A percentile compares a stretch with the other conserved stretches of the same genome.
These are phyloP conservation scores for Colletotrichum endophyticum DNA, from an alignment of 2,329 filamentous ascomycete species.

Conservation along the genomic window DNA sequence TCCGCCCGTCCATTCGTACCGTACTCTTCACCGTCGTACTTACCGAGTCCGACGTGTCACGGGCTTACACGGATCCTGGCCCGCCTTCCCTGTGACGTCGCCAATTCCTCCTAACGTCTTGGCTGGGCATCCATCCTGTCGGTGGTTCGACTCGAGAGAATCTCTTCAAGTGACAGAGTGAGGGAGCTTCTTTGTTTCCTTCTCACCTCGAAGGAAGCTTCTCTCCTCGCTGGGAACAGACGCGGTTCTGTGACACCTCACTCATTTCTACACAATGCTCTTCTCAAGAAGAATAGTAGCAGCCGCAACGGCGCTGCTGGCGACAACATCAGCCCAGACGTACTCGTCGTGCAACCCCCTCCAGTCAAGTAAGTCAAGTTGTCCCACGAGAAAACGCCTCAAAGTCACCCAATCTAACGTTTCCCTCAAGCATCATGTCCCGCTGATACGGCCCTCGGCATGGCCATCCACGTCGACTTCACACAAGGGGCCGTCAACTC, in stretches of 20 bases:
- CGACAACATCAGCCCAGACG: conserved; percentile 39
- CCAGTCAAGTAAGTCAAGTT: conserved; percentile 29
- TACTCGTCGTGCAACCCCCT: conserved; percentile 46
- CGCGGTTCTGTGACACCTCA: background rate
- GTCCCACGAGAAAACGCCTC: background rate
- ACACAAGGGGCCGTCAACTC: conserved; percentile 77
- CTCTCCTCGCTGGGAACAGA: background rate
- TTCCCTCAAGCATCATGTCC: conserved; percentile 63
- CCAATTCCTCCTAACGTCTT: background rate
- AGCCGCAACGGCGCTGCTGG: conserved; percentile 26
- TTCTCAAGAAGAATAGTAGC: conserved; percentile 17
- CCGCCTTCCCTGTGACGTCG: conserved; percentile 13
- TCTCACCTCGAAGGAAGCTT: background rate
- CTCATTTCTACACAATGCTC: conserved; percentile 5
- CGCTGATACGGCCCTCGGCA: conserved; percentile 80
- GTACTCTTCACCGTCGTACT: background rate
- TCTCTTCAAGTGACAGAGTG: background rate
- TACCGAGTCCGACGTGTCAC: conserved; percentile 4
- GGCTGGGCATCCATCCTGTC: background rate
- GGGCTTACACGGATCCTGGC: conserved; percentile 18
- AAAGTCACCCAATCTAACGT: background rate
- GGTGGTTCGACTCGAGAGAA: background rate
- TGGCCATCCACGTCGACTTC: conserved; percentile 85
- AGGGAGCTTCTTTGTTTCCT: background rate
- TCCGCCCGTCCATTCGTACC: background rate